Base-by-base conservation (phyloP, 73 alveolate species). In the Uronychia setigera region DNA sequence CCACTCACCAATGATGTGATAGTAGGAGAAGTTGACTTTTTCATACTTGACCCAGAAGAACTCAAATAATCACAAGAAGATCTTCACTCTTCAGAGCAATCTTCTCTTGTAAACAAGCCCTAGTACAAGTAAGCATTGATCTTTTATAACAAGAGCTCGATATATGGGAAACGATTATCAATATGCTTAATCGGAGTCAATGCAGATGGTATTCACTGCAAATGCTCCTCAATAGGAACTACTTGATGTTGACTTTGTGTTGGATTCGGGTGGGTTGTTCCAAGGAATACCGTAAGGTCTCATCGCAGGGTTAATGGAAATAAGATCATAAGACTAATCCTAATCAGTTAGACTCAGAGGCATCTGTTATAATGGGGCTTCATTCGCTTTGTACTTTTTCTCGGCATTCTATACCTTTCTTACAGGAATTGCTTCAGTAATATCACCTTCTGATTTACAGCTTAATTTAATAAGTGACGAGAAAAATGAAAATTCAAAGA, bases 1-100 rank as follows among this genome's bases (percentile, higher is more conserved):
- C 67, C 67, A 5, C 67, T 46, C 67, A 46, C 67, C 67, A 46
- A 46, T 46, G 67, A 46, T 46, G 67, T 46, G n/a, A 46, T 46
- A 5, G 67, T 46, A 11, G 67, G 67, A 11, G 67, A 46, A 46
- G 67, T 46, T 5, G 67, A 46, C 5, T 46, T 46, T 19, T 46
- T 11, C 19, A 5, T 46, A 46, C 67, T 46, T 46, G 67, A 46
- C 19, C 67, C 67, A 11, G 67, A 46, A 19, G n/a, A 46, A 11
- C 19, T 46, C n/a, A 46, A 19, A 46, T 19, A 46, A 46, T n/a
- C n/a, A n/a, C n/a, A n/a, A n/a, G n/a, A n/a, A n/a, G n/a, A n/a
- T n/a, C n/a, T n/a, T n/a, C n/a, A n/a, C n/a, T n/a, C n/a, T n/a
- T n/a, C n/a, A n/a, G n/a, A n/a, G n/a, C n/a, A n/a, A n/a, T n/a